phyloP scores from a whole-genome alignment of 768 basidiomycete genomes.

The Inosperma sp. region DNA sequence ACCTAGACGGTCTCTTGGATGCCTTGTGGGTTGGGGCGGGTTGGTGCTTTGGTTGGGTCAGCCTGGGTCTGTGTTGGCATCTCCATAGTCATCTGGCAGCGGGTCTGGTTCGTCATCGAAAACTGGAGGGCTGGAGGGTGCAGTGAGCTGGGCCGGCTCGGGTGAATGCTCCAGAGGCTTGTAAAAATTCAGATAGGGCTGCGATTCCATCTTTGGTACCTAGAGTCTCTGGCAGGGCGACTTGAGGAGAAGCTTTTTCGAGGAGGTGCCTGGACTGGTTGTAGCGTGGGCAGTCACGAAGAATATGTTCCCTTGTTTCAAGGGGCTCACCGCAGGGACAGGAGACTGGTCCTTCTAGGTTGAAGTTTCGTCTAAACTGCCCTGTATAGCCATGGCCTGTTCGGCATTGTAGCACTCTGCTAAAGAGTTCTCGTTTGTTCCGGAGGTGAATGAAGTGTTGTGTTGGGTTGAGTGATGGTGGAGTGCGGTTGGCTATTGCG shows the following conservation, averaged over 20 bases:
- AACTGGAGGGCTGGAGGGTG: not conserved
- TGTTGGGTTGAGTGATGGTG: not conserved
- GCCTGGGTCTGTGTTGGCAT: too few relatives aligned
- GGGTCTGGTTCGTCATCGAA: not conserved
- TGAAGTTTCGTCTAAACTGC: too few relatives aligned
- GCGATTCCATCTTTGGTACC: not conserved
- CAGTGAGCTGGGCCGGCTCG: not conserved
- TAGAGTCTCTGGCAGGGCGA: too few relatives aligned
- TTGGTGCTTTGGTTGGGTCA: too few relatives aligned
- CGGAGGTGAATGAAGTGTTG: not conserved
- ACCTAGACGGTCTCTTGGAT: too few relatives aligned
- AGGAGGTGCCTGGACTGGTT: not conserved
- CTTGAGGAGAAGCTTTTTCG: not conserved
- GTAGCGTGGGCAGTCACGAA: not conserved
- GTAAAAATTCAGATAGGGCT: not conserved
- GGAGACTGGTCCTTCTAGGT: too few relatives aligned
- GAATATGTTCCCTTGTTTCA: not conserved
- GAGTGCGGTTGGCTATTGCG: not conserved
- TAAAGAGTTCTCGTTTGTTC: not conserved
- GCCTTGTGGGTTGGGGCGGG: too few relatives aligned
- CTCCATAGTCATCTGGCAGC: not conserved
- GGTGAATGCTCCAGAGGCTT: not conserved
- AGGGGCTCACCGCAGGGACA: not conserved
- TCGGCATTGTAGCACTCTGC: not conserved
- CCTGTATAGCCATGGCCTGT: too few relatives aligned